Evolutionary conservation across 768 basidiomycete species (phyloP), one percentile per base, ranked within the genome.

Genomic region (Naganishia friedmannii): DNA sequence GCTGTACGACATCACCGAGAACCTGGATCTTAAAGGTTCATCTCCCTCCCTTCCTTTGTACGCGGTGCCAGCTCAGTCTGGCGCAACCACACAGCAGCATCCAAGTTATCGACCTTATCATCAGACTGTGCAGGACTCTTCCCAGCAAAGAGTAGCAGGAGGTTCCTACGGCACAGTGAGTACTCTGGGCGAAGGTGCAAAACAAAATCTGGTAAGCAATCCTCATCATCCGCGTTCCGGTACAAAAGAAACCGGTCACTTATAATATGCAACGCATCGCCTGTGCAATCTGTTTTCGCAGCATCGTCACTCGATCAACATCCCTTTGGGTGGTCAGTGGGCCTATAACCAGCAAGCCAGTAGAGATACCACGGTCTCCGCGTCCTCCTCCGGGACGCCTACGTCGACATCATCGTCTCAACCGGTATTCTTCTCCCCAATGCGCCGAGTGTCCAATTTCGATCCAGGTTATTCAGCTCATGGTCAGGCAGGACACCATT

Each of bases 11-110:
- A 54, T 34, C 34, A 56, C 26, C 26, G 26, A 31, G 15, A 39
- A 45, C 54, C 10, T 51, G 9, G 15, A 45, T 29, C 54, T 66
- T 2, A 48, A n/a, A 28, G 55, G 57, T 21, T 34, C 70, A 31
- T 71, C 70, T 19, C 70, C 70, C 32, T 42, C 70, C n/a, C 70
- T 71, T 54, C 70, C 70, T 53, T 48, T 71, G 51, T 71, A 71
- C 57, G 66, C 66, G 12, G 0, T 66, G 37, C 32, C 70, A 51
- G 10, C 39, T 39, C 42, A 37, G 48, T 29, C 66, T n/a, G 63
- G 31, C 32, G 32, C 57, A 39, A n/a, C 26, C 3, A 39, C 53
- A 17, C 26, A 21, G 15, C 26, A 39, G 31, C 53, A 39, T 8
- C 53, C 37, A 21, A 39, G 17, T 28, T 31, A 54, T 23, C 67